These are phyloP conservation scores for Mesotaenium endlicherianum DNA, from an alignment of 139 green algal species.

Conservation along the genomic window DNA sequence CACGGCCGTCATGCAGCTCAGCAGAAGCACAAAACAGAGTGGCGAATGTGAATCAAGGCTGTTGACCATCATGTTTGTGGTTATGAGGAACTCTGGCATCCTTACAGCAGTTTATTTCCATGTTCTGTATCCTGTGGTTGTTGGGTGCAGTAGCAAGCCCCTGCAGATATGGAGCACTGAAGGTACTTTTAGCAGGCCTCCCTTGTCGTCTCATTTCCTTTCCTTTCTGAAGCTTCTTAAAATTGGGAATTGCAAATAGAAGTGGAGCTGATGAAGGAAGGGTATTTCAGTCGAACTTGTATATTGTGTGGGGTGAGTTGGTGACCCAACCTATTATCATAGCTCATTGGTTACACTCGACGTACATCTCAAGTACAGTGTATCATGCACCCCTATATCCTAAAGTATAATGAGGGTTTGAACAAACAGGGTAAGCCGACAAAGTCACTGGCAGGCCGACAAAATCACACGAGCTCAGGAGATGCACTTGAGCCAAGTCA, in stretches of 20 bases:
- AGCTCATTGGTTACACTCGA: background rate
- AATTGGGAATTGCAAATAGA: too few relatives aligned
- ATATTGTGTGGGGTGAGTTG: background rate
- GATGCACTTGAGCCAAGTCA: background rate
- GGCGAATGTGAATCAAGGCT: too few relatives aligned
- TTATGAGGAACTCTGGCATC: background rate
- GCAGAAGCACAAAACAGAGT: background rate
- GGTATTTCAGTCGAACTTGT: too few relatives aligned
- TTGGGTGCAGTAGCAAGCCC: conserved; percentile 73
- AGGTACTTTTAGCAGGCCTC: conserved; percentile 33
- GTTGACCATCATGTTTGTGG: background rate
- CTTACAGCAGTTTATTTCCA: background rate
- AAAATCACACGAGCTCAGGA: background rate
- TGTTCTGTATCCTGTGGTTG: background rate
- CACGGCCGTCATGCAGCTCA: background rate
- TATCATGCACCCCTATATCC: too few relatives aligned
- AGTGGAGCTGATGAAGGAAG: too few relatives aligned
- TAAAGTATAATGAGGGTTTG: too few relatives aligned
- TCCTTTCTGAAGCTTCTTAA: background rate
- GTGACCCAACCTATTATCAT: background rate
- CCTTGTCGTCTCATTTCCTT: background rate
- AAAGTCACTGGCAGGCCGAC: too few relatives aligned
- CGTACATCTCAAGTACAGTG: too few relatives aligned
- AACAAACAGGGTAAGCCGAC: too few relatives aligned
- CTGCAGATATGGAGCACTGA: conserved; percentile 93